phyloP scores from a whole-genome alignment of 1,284 basidiomycete species.

The Ustilago bromivora region DNA sequence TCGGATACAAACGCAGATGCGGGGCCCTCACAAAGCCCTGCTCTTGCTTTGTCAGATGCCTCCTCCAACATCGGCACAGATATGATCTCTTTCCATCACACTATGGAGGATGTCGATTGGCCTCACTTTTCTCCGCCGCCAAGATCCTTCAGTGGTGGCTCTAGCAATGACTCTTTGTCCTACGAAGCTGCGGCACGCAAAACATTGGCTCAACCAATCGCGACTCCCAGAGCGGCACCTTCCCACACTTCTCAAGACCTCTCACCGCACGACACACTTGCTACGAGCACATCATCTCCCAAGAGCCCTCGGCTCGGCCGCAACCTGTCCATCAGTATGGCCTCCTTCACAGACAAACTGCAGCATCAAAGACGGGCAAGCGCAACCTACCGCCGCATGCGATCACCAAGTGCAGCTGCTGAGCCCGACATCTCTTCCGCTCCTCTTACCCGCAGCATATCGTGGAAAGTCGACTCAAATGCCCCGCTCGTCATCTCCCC shows the following conservation, averaged over 20 bases:
- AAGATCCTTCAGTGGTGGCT: conserved; percentile 44
- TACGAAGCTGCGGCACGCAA: conserved; percentile 26
- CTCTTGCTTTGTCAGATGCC: neutral
- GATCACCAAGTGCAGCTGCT: conserved; percentile 22
- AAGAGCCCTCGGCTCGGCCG: conserved; percentile 25
- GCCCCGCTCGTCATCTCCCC: conserved; percentile 19
- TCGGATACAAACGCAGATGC: conserved; percentile 14
- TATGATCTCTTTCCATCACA: conserved; percentile 53
- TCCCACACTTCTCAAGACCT: conserved; percentile 8
- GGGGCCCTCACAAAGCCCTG: conserved; percentile 1
- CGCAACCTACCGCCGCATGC: conserved; percentile 37
- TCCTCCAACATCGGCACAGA: conserved; percentile 9
- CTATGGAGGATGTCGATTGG: conserved; percentile 32
- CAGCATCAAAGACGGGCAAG: conserved; percentile 41
- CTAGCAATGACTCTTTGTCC: conserved; percentile 17
- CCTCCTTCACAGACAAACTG: conserved; percentile 29
- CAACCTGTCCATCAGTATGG: conserved; percentile 27
- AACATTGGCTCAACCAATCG: conserved; percentile 30
- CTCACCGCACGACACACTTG: conserved; percentile 5
- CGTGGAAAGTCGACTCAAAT: conserved; percentile 4
- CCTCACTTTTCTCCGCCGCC: conserved; percentile 30
- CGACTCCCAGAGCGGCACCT: conserved; percentile 13
- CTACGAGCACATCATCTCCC: conserved; percentile 20
- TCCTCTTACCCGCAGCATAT: conserved; percentile 20
- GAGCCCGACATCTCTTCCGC: conserved; percentile 1